Evolutionary conservation across 352 stramenopile genomes (phyloP).

Genomic region (Phytophthora pseudosyringae): DNA sequence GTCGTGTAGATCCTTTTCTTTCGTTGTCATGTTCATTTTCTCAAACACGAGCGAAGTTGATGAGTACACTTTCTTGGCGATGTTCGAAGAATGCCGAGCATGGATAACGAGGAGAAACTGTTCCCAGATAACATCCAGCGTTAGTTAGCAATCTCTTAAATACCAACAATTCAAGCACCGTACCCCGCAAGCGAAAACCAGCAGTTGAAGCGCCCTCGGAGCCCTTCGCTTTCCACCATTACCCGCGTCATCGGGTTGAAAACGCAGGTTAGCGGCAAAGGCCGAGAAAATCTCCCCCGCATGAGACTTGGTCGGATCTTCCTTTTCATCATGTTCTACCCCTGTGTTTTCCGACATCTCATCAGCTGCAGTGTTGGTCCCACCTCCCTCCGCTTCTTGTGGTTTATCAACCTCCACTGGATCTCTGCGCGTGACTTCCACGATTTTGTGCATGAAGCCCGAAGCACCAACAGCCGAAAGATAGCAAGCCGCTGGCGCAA

Average conservation of each 20-base stretch:
- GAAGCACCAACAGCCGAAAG: slow-evolving; percentile 88
- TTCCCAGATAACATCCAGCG: slow-evolving; percentile 6
- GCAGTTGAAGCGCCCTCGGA: slow-evolving; percentile 36
- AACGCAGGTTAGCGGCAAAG: slow-evolving; percentile 36
- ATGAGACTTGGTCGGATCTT: slow-evolving; percentile 31
- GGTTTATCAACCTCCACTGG: slow-evolving; percentile 9
- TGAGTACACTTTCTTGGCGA: slow-evolving; percentile 79
- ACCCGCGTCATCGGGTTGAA: slow-evolving; percentile 33
- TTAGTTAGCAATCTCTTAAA: slow-evolving; percentile 1
- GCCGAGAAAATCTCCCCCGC: slow-evolving; percentile 38
- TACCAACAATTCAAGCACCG: slow-evolving; percentile 16
- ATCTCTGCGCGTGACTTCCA: slow-evolving; percentile 26
- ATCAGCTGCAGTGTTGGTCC: neutral
- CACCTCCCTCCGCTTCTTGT: neutral
- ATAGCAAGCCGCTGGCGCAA: slow-evolving; percentile 91
- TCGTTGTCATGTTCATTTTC: slow-evolving; percentile 57
- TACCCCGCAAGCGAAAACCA: slow-evolving; percentile 71
- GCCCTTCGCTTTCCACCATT: slow-evolving; percentile 15
- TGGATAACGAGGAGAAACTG: slow-evolving; percentile 78
- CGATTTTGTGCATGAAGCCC: slow-evolving; percentile 56
- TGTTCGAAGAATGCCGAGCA: slow-evolving; percentile 60
- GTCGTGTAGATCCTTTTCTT: slow-evolving; percentile 55
- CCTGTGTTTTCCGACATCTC: neutral
- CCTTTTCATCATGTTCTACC: slow-evolving; percentile 20
- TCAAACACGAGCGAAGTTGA: slow-evolving; percentile 82